phyloP scores from a whole-genome alignment of 1,284 basidiomycete species.

The Boletus mariae region DNA sequence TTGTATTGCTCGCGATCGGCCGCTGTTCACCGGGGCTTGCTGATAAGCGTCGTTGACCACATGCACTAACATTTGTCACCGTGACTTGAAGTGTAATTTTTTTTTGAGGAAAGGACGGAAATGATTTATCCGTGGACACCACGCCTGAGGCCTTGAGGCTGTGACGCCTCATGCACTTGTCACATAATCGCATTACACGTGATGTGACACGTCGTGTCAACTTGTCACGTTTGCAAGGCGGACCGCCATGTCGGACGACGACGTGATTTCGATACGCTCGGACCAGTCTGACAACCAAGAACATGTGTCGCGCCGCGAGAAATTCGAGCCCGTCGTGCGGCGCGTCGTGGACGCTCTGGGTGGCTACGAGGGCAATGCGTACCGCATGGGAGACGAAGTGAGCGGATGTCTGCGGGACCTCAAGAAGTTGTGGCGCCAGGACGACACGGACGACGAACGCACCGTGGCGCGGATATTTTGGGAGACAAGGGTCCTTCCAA shows the following conservation, averaged over 20 bases:
- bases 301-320: slow-evolving; percentile 37
- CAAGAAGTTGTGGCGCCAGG: slow-evolving; percentile 92
- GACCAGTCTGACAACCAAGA: slow-evolving; percentile 32
- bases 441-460: slow-evolving; percentile 91
- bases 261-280: slow-evolving; percentile 38
- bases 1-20: not conserved
- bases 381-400: slow-evolving; percentile 82
- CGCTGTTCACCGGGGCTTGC: not conserved
- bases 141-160: not conserved
- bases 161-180: slow-evolving; percentile 4
- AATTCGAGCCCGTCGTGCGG: slow-evolving; percentile 64
- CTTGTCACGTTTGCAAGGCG: slow-evolving; percentile 12
- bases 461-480: slow-evolving; percentile 91
- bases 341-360: slow-evolving; percentile 75
- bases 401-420: slow-evolving; percentile 86
- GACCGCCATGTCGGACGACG: slow-evolving; percentile 27
- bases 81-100: not conserved
- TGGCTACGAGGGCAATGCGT: slow-evolving; percentile 63
- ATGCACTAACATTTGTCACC: not conserved
- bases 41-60: not conserved
- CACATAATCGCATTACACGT: slow-evolving; percentile 17
- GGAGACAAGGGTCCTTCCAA: slow-evolving; percentile 75
- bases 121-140: slow-evolving; percentile 13
- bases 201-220: slow-evolving; percentile 27
- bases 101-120: slow-evolving; percentile 9